A percentile compares a stretch with the other conserved stretches of the same genome.
These are phyloP conservation scores for Penicillium sp. DNA, from an alignment of 2,329 filamentous ascomycete species.

Conservation along the genomic window DNA sequence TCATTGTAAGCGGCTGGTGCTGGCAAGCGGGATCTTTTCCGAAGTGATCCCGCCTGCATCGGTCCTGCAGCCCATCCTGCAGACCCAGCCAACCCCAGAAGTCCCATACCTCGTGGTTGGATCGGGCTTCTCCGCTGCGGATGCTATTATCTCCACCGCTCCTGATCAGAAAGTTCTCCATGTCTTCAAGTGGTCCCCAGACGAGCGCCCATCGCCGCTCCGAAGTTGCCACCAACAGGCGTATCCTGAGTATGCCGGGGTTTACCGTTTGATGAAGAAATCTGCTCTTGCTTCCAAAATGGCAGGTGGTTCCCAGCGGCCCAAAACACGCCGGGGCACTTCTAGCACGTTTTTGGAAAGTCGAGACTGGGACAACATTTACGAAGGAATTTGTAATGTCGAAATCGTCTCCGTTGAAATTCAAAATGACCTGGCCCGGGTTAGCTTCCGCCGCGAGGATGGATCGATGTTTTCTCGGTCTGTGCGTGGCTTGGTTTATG, in stretches of 20 bases:
- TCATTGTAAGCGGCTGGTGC: constrained; percentile 59
- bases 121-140: constrained; percentile 66
- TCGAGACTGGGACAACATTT: constrained; percentile 55
- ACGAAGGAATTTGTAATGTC: constrained; percentile 62
- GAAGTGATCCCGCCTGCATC: constrained; percentile 57
- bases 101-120: constrained; percentile 60
- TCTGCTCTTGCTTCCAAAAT: constrained; percentile 39
- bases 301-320: constrained; percentile 24
- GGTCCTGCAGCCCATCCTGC: constrained; percentile 52
- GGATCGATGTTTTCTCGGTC: constrained; percentile 50
- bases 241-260: constrained; percentile 65
- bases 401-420: constrained; percentile 48
- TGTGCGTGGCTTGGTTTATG: constrained; percentile 58
- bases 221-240: constrained; percentile 63
- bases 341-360: constrained; percentile 53
- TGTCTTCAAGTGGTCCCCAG: constrained; percentile 63
- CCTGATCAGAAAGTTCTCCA: constrained; percentile 55
- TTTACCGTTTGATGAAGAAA: constrained; percentile 65
- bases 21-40: constrained; percentile 65
- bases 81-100: constrained; percentile 30
- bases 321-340: constrained; percentile 37
- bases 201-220: constrained; percentile 59
- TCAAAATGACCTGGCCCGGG: constrained; percentile 33
- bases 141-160: constrained; percentile 60
- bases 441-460: constrained; percentile 50